These are phyloP conservation scores for Lecanosticta acicola DNA, from an alignment of 2,329 filamentous ascomycete species.

Conservation along the genomic window DNA sequence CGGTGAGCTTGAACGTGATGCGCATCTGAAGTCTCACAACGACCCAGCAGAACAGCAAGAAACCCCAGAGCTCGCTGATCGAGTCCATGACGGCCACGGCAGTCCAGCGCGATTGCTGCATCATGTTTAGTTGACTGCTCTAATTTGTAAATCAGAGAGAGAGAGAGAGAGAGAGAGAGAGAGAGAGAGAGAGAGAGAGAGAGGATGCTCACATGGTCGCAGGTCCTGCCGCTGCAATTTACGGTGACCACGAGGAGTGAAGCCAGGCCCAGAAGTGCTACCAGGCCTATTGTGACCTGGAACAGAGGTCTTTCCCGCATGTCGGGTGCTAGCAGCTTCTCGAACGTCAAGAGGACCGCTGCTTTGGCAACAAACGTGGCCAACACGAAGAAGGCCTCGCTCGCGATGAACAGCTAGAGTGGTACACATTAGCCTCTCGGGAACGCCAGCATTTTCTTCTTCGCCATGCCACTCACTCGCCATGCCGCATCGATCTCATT, in stretches of 20 bases:
- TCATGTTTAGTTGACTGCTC: neutral
- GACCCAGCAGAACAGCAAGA: conserved; percentile 11
- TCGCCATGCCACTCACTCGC: conserved; percentile 8
- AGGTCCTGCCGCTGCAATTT: conserved; percentile 8
- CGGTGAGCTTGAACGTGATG: conserved; percentile 9
- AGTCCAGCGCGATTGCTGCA: conserved; percentile 9
- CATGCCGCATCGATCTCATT: conserved; percentile 2
- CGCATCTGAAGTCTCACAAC: conserved; percentile 13
- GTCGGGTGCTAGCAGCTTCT: conserved; percentile 8
- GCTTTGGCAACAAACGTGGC: conserved; percentile 10
- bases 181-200: no score
- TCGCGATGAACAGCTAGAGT: conserved; percentile 12
- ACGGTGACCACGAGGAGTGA: conserved; percentile 8
- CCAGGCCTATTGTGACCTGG: conserved; percentile 6
- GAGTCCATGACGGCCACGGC: conserved; percentile 10
- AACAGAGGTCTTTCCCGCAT: conserved; percentile 11
- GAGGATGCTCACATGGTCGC: conserved; percentile 1
- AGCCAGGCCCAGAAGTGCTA: conserved; percentile 4
- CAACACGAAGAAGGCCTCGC: conserved; percentile 10
- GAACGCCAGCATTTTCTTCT: no score
- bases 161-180: no score
- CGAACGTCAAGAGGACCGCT: conserved; percentile 12
- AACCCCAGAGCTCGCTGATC: conserved; percentile 11
- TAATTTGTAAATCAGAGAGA: no score
- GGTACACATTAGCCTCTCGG: no score